phyloP scores from a whole-genome alignment of 768 basidiomycete species.

The Krasilnikovozyma curviuscula region DNA sequence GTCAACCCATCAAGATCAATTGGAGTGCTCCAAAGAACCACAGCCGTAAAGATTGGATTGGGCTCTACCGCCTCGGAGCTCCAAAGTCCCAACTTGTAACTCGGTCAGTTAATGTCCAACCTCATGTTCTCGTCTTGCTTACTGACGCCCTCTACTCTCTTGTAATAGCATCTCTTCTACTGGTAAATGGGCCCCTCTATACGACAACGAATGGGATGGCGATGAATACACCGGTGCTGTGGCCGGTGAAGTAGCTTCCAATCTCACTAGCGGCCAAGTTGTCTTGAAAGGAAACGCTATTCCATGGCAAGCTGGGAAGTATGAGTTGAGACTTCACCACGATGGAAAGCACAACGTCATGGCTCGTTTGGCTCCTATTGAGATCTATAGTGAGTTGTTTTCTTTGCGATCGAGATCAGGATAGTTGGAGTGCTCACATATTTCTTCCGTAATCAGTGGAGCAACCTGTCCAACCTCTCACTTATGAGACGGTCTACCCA shows the following conservation, averaged over 20 bases:
- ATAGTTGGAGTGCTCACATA: not conserved
- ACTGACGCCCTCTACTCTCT: too few relatives aligned
- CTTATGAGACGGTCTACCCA: conserved; percentile 32
- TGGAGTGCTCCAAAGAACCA: conserved; percentile 78
- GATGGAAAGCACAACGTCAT: conserved; percentile 96
- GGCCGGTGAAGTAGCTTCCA: conserved; percentile 16
- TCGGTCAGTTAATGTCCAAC: too few relatives aligned
- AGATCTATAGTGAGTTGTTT: conserved; percentile 57
- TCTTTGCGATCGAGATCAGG: not conserved
- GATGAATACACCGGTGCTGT: conserved; percentile 31
- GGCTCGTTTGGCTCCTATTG: conserved; percentile 61
- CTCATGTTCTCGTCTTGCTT: too few relatives aligned
- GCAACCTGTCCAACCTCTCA: conserved; percentile 22
- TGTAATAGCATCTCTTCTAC: conserved; percentile 58
- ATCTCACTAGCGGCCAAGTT: conserved; percentile 34
- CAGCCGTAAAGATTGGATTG: conserved; percentile 76
- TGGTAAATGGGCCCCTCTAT: conserved; percentile 84
- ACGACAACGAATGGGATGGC: conserved; percentile 83
- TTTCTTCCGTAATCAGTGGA: conserved; percentile 3
- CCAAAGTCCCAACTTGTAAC: conserved; percentile 57
- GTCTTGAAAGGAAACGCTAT: conserved; percentile 59
- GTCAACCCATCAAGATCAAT: conserved; percentile 64
- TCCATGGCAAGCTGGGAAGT: conserved; percentile 68
- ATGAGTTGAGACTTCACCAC: conserved; percentile 71
- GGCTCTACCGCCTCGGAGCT: conserved; percentile 52